These are phyloP conservation scores for Hyphopichia buzzinii DNA, from an alignment of 1,139 yeast genomes.

Conservation along the genomic window DNA sequence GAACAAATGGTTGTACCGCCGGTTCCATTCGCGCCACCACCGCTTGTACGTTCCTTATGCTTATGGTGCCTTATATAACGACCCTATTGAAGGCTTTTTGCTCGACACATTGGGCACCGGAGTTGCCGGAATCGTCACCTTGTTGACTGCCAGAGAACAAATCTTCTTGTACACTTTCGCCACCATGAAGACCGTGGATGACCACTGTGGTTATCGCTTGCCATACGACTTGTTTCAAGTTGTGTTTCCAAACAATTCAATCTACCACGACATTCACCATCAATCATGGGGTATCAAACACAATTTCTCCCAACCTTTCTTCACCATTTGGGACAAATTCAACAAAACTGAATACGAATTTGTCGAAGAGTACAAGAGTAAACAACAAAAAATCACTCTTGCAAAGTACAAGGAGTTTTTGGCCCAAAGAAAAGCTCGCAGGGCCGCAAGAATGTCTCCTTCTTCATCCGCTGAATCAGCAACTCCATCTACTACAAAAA, in stretches of 20 bases:
- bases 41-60: constrained; percentile 94
- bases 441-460: not conserved
- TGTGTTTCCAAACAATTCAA: constrained; percentile 90
- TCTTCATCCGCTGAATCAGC: not conserved
- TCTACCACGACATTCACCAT: constrained; percentile 96
- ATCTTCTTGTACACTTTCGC: constrained; percentile 77
- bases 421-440: constrained; percentile 30
- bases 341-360: constrained; percentile 73
- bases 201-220: constrained; percentile 92
- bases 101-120: constrained; percentile 94
- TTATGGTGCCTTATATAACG: constrained; percentile 91
- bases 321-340: constrained; percentile 84
- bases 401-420: constrained; percentile 62
- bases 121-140: constrained; percentile 61
- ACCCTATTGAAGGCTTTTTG: constrained; percentile 88
- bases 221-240: constrained; percentile 90
- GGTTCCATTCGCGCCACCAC: constrained; percentile 93
- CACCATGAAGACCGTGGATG: constrained; percentile 95
- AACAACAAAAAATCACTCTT: constrained; percentile 59
- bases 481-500: not conserved
- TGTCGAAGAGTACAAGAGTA: constrained; percentile 54
- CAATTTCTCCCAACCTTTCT: constrained; percentile 96
- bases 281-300: constrained; percentile 93
- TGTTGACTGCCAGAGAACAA: constrained; percentile 73
- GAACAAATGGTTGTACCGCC: constrained; percentile 69